A percentile compares a stretch with the other conserved stretches of the same genome.
Evolutionary conservation across 805 yeast genomes (phyloP).

Genomic region (Cyberlindnera sargentensis): DNA sequence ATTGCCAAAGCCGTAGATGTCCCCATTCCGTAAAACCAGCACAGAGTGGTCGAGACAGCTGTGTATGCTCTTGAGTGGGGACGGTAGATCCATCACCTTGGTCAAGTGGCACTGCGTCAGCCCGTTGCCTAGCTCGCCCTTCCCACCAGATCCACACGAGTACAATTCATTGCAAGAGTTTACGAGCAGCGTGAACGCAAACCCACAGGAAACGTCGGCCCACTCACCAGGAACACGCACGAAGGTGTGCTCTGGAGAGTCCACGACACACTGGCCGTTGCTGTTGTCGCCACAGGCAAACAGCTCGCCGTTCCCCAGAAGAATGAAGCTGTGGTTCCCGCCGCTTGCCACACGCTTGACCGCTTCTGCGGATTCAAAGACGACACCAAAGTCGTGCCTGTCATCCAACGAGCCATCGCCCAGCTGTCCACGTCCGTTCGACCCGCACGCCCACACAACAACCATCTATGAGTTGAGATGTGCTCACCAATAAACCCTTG

Average conservation of each 20-base stretch:
- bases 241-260: neutral
- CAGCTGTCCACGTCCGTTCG: constrained; percentile 75
- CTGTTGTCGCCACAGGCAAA: constrained; percentile 55
- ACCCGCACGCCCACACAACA: constrained; percentile 57
- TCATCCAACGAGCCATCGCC: constrained; percentile 50
- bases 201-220: constrained; percentile 60
- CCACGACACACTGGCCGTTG: constrained; percentile 44
- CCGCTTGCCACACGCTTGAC: constrained; percentile 58
- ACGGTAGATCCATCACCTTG: too few relatives aligned
- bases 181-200: constrained; percentile 64
- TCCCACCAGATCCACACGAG: constrained; percentile 55
- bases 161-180: constrained; percentile 34
- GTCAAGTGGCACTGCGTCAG: too few relatives aligned
- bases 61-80: constrained; percentile 9
- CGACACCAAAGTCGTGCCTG: constrained; percentile 22
- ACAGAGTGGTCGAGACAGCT: constrained; percentile 44
- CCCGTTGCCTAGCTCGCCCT: constrained; percentile 63
- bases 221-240: constrained; percentile 21
- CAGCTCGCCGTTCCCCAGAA: constrained; percentile 45
- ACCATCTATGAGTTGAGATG: constrained; percentile 1
- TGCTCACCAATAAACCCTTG: too few relatives aligned
- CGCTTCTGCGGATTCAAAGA: constrained; percentile 5
- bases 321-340: constrained; percentile 76
- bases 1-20: constrained; percentile 61
- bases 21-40: constrained; percentile 32